Evolutionary conservation across 805 yeast genomes (phyloP).

Genomic region (Clavispora fructus): DNA sequence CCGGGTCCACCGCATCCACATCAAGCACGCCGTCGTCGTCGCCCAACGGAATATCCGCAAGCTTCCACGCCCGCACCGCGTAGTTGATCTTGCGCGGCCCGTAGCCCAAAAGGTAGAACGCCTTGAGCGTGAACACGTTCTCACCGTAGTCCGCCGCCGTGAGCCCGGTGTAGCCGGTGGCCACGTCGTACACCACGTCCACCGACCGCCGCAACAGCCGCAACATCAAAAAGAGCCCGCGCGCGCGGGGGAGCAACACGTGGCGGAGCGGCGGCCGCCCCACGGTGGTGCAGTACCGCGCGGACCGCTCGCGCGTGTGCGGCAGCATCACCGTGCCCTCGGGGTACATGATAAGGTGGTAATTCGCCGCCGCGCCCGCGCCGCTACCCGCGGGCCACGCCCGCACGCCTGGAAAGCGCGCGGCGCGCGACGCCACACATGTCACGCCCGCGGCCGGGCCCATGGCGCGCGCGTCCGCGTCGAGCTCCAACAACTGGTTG

Average conservation of each 20-base stretch:
- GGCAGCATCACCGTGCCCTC: constrained; percentile 88
- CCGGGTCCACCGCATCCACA: constrained; percentile 39
- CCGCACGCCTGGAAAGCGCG: constrained; percentile 4
- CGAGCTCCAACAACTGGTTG: constrained; percentile 50
- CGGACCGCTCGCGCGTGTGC: constrained; percentile 56
- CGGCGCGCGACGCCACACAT: constrained; percentile 27
- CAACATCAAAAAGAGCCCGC: constrained; percentile 71
- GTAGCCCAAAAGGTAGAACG: constrained; percentile 61
- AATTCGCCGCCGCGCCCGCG: constrained; percentile 31
- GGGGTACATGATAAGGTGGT: constrained; percentile 76
- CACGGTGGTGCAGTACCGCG: constrained; percentile 49
- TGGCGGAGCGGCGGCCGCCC: constrained; percentile 49
- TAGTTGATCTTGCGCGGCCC: constrained; percentile 67
- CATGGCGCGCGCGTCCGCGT: constrained; percentile 53
- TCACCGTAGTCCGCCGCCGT: constrained; percentile 65
- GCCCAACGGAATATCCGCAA: constrained; percentile 61
- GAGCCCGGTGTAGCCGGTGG: constrained; percentile 79
- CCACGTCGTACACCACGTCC: constrained; percentile 68
- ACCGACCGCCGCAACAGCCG: constrained; percentile 49
- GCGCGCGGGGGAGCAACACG: constrained; percentile 73
- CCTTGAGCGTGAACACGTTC: constrained; percentile 59
- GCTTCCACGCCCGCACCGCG: constrained; percentile 52
- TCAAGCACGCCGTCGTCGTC: constrained; percentile 30
- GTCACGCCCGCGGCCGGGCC: constrained; percentile 46
- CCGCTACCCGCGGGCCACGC: constrained; percentile 30